These are phyloP conservation scores for Tricharina praecox DNA, from an alignment of 495 filamentous ascomycete genomes.

Conservation along the genomic window DNA sequence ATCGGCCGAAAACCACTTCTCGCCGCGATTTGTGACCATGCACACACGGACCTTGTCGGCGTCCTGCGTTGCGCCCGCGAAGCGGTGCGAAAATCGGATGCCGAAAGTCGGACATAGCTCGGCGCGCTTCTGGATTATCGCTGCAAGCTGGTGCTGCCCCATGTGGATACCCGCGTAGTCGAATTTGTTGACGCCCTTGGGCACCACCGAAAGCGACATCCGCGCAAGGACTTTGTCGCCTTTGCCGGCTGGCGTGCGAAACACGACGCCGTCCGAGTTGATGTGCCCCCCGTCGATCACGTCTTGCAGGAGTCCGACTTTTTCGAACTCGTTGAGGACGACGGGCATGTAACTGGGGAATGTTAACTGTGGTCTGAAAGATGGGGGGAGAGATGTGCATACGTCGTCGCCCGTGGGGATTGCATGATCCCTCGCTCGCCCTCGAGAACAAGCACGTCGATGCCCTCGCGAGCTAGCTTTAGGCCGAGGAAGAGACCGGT, in stretches of 20 bases:
- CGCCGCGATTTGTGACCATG: conserved; percentile 1
- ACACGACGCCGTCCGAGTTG: conserved; percentile 3
- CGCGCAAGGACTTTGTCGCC: conserved; percentile 3
- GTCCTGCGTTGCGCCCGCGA: neutral
- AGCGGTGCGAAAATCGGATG: conserved; percentile 1
- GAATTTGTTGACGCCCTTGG: neutral
- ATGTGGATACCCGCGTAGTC: neutral
- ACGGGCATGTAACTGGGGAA: conserved; percentile 5
- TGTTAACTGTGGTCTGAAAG: neutral
- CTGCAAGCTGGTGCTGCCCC: conserved; percentile 4
- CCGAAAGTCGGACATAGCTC: conserved; percentile 3
- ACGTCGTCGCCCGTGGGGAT: conserved; percentile 1
- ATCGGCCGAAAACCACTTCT: neutral
- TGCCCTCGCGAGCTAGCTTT: neutral
- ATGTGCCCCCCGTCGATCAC: neutral
- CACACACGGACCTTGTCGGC: conserved; percentile 11
- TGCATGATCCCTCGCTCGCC: neutral
- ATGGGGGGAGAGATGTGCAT: neutral
- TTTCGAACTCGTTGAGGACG: conserved; percentile 10
- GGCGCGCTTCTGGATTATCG: conserved; percentile 3
- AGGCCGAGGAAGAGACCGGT: conserved; percentile 4
- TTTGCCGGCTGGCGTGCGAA: neutral
- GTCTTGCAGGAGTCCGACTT: conserved; percentile 1
- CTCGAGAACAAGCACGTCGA: conserved; percentile 2
- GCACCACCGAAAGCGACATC: neutral